phyloP scores from a whole-genome alignment of 1,139 yeast genomes.

The Candida tunisiensis region DNA sequence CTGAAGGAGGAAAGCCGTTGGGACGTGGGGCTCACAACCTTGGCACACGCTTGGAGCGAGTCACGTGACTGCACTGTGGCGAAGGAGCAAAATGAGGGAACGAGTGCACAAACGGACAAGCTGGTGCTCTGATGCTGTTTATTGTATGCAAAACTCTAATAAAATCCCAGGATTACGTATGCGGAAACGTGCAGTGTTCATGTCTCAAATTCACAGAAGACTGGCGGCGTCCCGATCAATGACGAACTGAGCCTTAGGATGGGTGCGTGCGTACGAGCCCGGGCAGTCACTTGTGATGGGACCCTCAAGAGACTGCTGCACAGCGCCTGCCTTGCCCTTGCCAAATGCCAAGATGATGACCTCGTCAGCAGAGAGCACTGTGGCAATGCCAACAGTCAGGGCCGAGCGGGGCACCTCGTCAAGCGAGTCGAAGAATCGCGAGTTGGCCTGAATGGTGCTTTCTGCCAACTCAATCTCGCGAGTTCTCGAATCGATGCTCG shows the following conservation, averaged over 20 bases:
- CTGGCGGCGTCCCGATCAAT: constrained; percentile 7
- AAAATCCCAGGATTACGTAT: too few relatives aligned
- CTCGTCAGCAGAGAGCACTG: constrained; percentile 43
- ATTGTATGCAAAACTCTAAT: too few relatives aligned
- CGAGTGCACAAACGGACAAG: too few relatives aligned
- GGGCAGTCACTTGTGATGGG: constrained; percentile 12
- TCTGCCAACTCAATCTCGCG: constrained; percentile 33
- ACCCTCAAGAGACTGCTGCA: constrained; percentile 9
- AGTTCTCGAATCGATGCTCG: constrained; percentile 29
- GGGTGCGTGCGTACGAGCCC: constrained; percentile 12
- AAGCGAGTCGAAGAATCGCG: constrained; percentile 32
- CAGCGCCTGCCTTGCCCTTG: constrained; percentile 12
- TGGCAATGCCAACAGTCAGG: constrained; percentile 42
- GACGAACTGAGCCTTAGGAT: constrained; percentile 9
- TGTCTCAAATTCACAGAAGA: too few relatives aligned
- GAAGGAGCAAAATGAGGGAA: too few relatives aligned
- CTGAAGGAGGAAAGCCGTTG: too few relatives aligned
- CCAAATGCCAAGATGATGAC: constrained; percentile 22
- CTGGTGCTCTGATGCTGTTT: too few relatives aligned
- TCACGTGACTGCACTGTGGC: too few relatives aligned
- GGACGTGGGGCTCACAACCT: too few relatives aligned
- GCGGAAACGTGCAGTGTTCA: too few relatives aligned
- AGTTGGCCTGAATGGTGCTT: constrained; percentile 39
- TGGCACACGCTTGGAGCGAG: too few relatives aligned
- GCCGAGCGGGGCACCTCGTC: constrained; percentile 37